Base-by-base conservation (phyloP, 495 filamentous ascomycete species). In the Penicillium mononematosum region DNA sequence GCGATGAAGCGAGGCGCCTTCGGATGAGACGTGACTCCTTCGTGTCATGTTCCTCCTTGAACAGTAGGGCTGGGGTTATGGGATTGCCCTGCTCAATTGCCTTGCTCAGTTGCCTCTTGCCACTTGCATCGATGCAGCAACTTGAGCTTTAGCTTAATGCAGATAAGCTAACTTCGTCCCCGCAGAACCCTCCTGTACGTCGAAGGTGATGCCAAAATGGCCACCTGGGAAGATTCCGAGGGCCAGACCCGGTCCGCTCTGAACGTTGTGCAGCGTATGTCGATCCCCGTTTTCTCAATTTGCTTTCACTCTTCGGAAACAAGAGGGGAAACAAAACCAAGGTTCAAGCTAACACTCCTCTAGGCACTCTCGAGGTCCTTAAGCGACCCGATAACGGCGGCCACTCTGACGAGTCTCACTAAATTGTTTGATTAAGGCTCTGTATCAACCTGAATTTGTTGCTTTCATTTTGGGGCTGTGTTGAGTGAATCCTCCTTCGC, bases 211-310 rank as follows among this genome's bases (percentile, higher is more conserved):
- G 85, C 81, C 48, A 71, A 70, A 58, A 84, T 90, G 73, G 76
- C 76, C 52, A 68, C 60, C 17, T 91, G 79, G 58, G 78, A 82
- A 36, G 85, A 87, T 58, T 67, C 67, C 17, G 88, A 92, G 17
- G 89, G 89, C 63, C 83, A 82, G 67, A 72, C 69, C 46, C 75
- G 77, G 43, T 73, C 70, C 14, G 41, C 62, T 39, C 61, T 95
- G 58, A 90, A 76, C 71, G 78, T 96, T 61, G 70, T 85, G 25
- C 88, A 92, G 71, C 82, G 91, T 94, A 81, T 63, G 89, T 78
- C 19, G 29, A 25, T 52, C 36, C 50, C 14, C 19, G 12, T 11
- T 51, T 25, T 14, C 6, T 39, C 44, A n/a, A 39, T 9, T 17
- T 39, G 7, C 16, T 39, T n/a, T 7, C n/a, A 8, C 6, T 9